A percentile compares a stretch with the other conserved stretches of the same genome.
phyloP scores from a whole-genome alignment of 352 stramenopile species.

The Peronospora destructor region DNA sequence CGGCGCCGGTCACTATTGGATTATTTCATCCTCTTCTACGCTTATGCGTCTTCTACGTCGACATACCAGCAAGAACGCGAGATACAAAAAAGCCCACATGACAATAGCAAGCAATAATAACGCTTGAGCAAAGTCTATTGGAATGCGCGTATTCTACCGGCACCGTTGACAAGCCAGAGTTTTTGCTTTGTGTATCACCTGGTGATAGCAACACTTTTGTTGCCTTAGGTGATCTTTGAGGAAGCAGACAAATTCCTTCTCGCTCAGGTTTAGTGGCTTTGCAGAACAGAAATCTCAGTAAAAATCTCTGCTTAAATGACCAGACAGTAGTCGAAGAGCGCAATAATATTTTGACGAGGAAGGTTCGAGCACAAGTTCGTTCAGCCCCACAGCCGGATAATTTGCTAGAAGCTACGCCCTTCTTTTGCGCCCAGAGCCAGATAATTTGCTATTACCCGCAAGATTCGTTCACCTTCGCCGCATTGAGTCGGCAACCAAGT shows the following conservation, averaged over 20 bases:
- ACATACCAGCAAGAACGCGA: no score
- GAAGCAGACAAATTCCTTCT: not conserved
- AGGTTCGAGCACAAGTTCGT: conserved; percentile 3
- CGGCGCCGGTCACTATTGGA: not conserved
- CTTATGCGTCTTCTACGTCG: no score
- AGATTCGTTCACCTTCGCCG: conserved; percentile 1
- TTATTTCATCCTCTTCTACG: no score
- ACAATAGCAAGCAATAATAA: no score
- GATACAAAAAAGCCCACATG: no score
- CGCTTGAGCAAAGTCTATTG: no score
- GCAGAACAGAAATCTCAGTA: conserved; percentile 20
- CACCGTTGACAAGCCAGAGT: not conserved
- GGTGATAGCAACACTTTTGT: not conserved
- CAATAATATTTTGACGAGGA: conserved; percentile 6
- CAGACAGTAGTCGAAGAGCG: conserved; percentile 22
- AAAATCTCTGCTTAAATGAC: conserved; percentile 16
- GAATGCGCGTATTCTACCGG: not conserved
- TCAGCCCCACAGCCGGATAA: no score
- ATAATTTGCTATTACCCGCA: conserved; percentile 5
- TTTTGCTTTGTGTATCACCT: conserved; percentile 9
- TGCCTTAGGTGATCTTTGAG: not conserved
- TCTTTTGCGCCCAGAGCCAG: conserved; percentile 13
- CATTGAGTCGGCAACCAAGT: no score
- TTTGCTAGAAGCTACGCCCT: no score
- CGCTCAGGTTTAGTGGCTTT: not conserved